Percentiles rank a stretch among this genome's conserved stretches.
phyloP scores from a whole-genome alignment of 2,329 filamentous ascomycete genomes.

The Arthrobotrys iridis region DNA sequence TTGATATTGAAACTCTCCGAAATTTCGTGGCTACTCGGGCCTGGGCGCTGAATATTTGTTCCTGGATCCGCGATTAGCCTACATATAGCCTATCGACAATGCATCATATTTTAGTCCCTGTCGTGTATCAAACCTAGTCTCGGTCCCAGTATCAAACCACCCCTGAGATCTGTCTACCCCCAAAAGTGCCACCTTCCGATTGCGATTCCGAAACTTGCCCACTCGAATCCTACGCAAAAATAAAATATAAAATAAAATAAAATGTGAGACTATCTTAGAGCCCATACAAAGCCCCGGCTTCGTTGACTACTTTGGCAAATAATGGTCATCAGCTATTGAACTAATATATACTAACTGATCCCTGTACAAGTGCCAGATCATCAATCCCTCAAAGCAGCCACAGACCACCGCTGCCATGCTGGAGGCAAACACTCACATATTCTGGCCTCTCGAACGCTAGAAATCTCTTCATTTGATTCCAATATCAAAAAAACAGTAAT shows the following conservation, averaged over 20 bases:
- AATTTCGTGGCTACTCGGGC: slow-evolving; percentile 40
- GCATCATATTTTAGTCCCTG: background rate
- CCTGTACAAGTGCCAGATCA: slow-evolving; percentile 28
- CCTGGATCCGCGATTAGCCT: slow-evolving; percentile 24
- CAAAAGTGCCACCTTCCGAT: background rate
- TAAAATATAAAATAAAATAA: too few species aligned
- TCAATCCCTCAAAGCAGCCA: background rate
- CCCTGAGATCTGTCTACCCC: background rate
- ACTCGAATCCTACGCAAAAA: background rate
- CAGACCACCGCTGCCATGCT: background rate
- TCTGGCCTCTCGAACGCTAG: too few species aligned
- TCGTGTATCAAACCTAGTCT: background rate
- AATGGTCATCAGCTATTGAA: slow-evolving; percentile 1
- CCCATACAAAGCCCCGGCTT: background rate
- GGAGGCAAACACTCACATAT: too few species aligned
- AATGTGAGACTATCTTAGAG: too few species aligned
- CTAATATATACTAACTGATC: slow-evolving; percentile 2
- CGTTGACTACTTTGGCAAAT: background rate
- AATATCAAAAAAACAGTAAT: too few species aligned
- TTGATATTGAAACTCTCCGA: slow-evolving; percentile 40
- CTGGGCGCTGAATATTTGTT: slow-evolving; percentile 4
- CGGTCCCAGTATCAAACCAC: background rate
- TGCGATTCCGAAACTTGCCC: background rate
- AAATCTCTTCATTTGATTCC: too few species aligned
- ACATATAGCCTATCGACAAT: slow-evolving; percentile 8